A percentile compares a stretch with the other conserved stretches of the same genome.
Evolutionary conservation across 2,329 filamentous ascomycete species (phyloP).

Genomic region (Huntiella bhutanensis): DNA sequence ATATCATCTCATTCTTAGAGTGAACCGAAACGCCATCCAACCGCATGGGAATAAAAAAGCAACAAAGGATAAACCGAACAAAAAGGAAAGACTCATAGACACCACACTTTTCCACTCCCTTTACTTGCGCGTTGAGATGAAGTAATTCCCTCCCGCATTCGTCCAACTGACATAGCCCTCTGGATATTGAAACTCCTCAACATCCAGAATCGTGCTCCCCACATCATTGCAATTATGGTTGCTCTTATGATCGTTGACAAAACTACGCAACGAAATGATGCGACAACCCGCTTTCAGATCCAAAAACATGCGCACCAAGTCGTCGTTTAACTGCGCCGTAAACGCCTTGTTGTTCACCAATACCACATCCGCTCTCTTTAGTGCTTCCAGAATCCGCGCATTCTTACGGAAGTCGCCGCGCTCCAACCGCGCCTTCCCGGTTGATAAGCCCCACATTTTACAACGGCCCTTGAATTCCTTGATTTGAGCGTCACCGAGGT

Average conservation of each 20-base stretch:
- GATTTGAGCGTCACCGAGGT: constrained; percentile 61
- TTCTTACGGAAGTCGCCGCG: constrained; percentile 70
- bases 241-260: constrained; percentile 63
- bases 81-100: background rate
- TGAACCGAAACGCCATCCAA: too few relatives aligned
- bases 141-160: constrained; percentile 65
- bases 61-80: background rate
- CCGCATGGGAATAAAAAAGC: background rate
- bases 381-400: constrained; percentile 45
- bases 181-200: constrained; percentile 42
- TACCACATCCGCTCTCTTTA: constrained; percentile 81
- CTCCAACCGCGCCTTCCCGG: constrained; percentile 63
- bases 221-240: constrained; percentile 64
- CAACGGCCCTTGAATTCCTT: constrained; percentile 72
- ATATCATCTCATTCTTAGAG: too few relatives aligned
- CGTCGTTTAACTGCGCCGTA: constrained; percentile 67
- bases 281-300: constrained; percentile 81
- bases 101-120: background rate
- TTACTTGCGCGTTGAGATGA: constrained; percentile 62
- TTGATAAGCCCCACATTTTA: constrained; percentile 68
- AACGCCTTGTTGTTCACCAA: constrained; percentile 98
- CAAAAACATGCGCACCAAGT: constrained; percentile 72
- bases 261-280: constrained; percentile 81
- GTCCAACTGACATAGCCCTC: constrained; percentile 84
- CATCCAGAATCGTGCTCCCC: constrained; percentile 61